Percentiles rank a stretch among this genome's conserved stretches.
Conservation (phyloP, 2,329 filamentous ascomycete genomes). For the Ceratocystis cubensis region DNA sequence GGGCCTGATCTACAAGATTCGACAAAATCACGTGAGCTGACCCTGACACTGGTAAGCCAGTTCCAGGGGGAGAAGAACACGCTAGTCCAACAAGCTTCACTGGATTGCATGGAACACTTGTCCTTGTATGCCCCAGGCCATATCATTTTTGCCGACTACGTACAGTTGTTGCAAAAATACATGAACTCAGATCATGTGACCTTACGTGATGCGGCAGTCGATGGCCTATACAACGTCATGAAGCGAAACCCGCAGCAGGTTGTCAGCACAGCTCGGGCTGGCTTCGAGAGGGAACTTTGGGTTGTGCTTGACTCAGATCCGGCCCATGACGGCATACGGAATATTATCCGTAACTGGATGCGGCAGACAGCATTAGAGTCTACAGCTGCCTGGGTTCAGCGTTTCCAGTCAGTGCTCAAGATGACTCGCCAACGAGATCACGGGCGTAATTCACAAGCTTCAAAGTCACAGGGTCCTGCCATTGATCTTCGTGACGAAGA, state of each 20-base stretch:
- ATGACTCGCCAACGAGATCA: constrained; percentile 46
- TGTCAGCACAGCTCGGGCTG: constrained; percentile 58
- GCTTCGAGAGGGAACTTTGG: constrained; percentile 87
- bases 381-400: constrained; percentile 73
- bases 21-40: constrained; percentile 79
- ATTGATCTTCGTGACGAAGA: constrained; percentile 83
- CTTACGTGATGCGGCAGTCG: constrained; percentile 67
- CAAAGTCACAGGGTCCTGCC: constrained; percentile 35
- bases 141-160: constrained; percentile 73
- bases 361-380: constrained; percentile 74
- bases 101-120: constrained; percentile 78
- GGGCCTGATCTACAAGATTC: constrained; percentile 91
- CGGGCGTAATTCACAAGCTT: constrained; percentile 12
- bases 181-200: constrained; percentile 56
- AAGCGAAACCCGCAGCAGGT: constrained; percentile 79
- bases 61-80: constrained; percentile 65
- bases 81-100: constrained; percentile 60
- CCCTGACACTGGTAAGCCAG: constrained; percentile 71
- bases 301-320: constrained; percentile 69
- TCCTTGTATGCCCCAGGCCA: constrained; percentile 83
- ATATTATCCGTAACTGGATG: constrained; percentile 85
- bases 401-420: constrained; percentile 77
- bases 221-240: constrained; percentile 90
- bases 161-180: constrained; percentile 66
- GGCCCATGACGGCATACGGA: constrained; percentile 65